Percentiles rank a stretch among this genome's conserved stretches.
phyloP scores from a whole-genome alignment of 2,329 filamentous ascomycete genomes.

The Nothophaeocryptopus gaeumannii region DNA sequence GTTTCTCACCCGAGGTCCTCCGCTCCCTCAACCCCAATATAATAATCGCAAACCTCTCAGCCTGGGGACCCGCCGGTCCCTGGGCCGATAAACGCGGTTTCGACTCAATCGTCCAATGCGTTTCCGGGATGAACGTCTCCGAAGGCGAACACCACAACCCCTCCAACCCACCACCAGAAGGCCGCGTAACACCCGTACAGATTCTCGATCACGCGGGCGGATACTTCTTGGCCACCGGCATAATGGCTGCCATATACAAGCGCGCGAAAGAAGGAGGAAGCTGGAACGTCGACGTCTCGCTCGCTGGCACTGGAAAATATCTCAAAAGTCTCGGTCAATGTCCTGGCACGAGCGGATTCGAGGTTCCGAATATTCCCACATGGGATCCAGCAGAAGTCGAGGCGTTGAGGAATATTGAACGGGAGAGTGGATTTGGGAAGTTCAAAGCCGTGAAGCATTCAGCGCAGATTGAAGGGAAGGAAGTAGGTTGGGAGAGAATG shows the following conservation, averaged over 20 bases:
- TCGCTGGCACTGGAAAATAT: conserved; percentile 57
- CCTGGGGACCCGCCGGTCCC: conserved; percentile 51
- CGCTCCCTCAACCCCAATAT: conserved; percentile 43
- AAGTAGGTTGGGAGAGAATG: conserved; percentile 52
- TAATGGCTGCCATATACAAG: conserved; percentile 52
- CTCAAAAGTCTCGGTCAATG: conserved; percentile 55
- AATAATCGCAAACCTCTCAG: conserved; percentile 53
- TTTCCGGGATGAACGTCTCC: conserved; percentile 55
- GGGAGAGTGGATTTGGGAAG: conserved; percentile 46
- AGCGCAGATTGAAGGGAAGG: conserved; percentile 46
- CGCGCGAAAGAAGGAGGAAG: conserved; percentile 46
- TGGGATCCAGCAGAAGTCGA: conserved; percentile 5
- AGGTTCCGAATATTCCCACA: conserved; percentile 1
- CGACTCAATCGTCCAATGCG: conserved; percentile 57
- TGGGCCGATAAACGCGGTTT: conserved; percentile 52
- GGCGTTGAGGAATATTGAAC: conserved; percentile 41
- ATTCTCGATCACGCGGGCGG: conserved; percentile 57
- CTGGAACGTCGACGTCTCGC: conserved; percentile 55
- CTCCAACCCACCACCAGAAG: conserved; percentile 35
- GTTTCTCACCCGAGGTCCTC: conserved; percentile 42
- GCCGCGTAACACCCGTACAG: conserved; percentile 48
- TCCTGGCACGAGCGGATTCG: conserved; percentile 45
- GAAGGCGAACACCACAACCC: conserved; percentile 49
- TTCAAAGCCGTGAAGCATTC: conserved; percentile 51
- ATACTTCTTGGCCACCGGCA: conserved; percentile 55